Evolutionary conservation across 352 stramenopile genomes (phyloP), one percentile per base, ranked within the genome.

Genomic region (Phytophthora europaea): DNA sequence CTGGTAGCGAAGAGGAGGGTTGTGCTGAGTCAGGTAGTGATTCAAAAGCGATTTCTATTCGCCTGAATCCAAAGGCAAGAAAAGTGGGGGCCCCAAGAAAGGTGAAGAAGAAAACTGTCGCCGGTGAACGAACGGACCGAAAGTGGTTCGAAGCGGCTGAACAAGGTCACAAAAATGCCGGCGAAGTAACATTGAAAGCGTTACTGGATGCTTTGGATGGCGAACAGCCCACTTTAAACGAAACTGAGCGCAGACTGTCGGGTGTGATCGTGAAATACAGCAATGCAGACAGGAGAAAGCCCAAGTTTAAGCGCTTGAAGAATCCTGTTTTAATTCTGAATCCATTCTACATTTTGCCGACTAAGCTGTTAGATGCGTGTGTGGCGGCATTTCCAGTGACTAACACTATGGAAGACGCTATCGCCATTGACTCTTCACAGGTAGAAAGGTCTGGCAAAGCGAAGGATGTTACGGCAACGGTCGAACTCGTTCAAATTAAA

Each of bases 321-420:
- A 74, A 76, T 33, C 66, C 70, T 15, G 57, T 72, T 4, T 52
- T 68, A 18, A 72, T 68, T 18, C 22, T 64, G 50, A 66, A 78
- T 13, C 56, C 67, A 0, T 79, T 70, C 23, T 26, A 26, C 23
- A 26, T 26, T 26, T 26, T 26, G 23, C 70, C 64, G 0, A 3
- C 38, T 0, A 67, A 61, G 36, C 52, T 82, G 4, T 10, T 82
- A 4, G 15, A 62, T 0, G 51, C 54, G 5, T 77, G 68, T 31
- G 20, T 72, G 3, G 22, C 26, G 10, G 6, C 51, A 0, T 15
- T 76, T 2, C 50, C 63, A 2, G 10, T 65, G 0, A 18, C 23
- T 0, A 80, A 69, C 38, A 43, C 36, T 2, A 16, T 0, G 13
- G 36, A 12, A 43, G 36, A 43, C 10, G 59, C 57, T 1, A 63